Evolutionary conservation across 129 eudicot genomes (phyloP), one percentile per base, ranked within the genome.

Genomic region (Flaveria ramosissima): DNA sequence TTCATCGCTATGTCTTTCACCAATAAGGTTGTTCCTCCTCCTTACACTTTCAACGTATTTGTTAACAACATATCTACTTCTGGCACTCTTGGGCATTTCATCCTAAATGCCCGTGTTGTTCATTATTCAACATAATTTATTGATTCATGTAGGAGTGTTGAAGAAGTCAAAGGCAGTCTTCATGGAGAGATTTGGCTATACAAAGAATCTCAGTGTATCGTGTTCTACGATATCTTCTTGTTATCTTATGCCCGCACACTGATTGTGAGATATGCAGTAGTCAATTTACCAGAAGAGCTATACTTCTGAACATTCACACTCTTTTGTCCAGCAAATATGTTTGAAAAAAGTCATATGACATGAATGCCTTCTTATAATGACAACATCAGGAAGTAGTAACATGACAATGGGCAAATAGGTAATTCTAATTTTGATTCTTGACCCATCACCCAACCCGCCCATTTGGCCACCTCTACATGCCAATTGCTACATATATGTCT

Each of bases 101-200:
- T 36, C 41, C 41, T 36, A 36, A 36, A 4, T 36, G 41, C 7
- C 7, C 41, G 41, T 36, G 41, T 36, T 36, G 41, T 36, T 36
- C 41, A 36, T 7, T 36, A 36, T 36, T 36, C 41, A 36, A 36
- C 39, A 32, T 32, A 32, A 32, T 0, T 32, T 32, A 32, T 32
- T 32, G 39, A 32, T 63, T 10, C 19, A 47, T 85, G 82, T 71
- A 93, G 98, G 98, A 63, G 88, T 87, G 80, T 82, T 93, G 81
- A 91, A 90, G 90, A 90, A 85, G 51, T 87, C 93, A 46, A 80
- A 84, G 83, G 89, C 83, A 45, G 82, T 72, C 70, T 84, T 90
- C 67, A 19, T 64, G 47, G 75, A 83, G 76, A 84, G 72, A 79
- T 76, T 87, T 42, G 78, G 76, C 39, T 61, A 56, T 75, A 75